Conservation (phyloP, 2,329 filamentous ascomycete genomes). For the Fusarium sp. region DNA sequence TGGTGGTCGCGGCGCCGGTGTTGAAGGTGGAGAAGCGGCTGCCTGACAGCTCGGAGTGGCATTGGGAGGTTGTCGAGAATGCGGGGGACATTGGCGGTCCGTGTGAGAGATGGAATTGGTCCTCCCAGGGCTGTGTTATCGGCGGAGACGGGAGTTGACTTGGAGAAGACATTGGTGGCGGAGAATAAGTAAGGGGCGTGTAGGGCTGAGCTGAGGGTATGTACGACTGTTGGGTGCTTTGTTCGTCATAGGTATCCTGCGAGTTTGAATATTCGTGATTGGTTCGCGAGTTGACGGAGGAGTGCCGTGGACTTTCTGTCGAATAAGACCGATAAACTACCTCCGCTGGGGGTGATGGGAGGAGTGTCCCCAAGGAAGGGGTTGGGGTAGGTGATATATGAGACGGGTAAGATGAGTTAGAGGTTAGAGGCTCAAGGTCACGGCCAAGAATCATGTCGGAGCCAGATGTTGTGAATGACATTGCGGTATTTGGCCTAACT, state of each 20-base stretch:
- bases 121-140: conserved; percentile 35
- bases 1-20: not conserved
- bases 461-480: conserved; percentile 42
- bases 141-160: conserved; percentile 45
- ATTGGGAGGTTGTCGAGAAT: conserved; percentile 13
- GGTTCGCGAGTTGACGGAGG: not conserved
- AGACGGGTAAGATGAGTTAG: conserved; percentile 15
- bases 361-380: conserved; percentile 14
- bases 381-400: conserved; percentile 37
- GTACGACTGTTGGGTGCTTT: conserved; percentile 15
- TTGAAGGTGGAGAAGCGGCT: not conserved
- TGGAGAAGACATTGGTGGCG: conserved; percentile 35
- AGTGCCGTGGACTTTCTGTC: conserved; percentile 1
- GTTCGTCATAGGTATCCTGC: conserved; percentile 10
- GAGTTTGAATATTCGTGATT: conserved; percentile 8
- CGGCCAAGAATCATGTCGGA: conserved; percentile 38
- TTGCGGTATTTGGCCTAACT: conserved; percentile 33
- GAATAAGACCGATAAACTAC: conserved; percentile 5
- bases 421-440: conserved; percentile 15
- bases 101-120: conserved; percentile 14
- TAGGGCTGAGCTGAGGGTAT: conserved; percentile 48
- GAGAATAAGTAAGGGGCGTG: conserved; percentile 28
- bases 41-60: not conserved
- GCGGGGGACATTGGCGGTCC: conserved; percentile 23
- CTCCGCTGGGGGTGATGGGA: conserved; percentile 37